These are phyloP conservation scores for Emydomyces testavorans DNA, from an alignment of 2,329 filamentous ascomycete genomes.

Conservation along the genomic window DNA sequence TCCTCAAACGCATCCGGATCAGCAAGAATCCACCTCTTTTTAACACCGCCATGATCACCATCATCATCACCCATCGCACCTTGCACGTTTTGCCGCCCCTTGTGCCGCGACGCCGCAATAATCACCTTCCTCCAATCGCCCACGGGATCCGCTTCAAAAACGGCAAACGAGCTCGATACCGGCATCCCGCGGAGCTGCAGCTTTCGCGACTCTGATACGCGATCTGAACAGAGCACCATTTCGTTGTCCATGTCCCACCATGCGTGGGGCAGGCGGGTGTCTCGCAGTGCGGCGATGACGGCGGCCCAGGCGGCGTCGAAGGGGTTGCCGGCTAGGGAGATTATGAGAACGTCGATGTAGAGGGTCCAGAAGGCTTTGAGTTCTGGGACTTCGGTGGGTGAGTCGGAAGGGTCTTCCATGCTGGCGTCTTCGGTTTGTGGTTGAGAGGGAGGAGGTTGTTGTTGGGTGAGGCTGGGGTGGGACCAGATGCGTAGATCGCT, in stretches of 20 bases:
- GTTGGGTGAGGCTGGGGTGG: slow-evolving; percentile 35
- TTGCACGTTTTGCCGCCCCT: slow-evolving; percentile 39
- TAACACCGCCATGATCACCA: slow-evolving; percentile 36
- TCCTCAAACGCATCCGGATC: slow-evolving; percentile 91
- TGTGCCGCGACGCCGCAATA: slow-evolving; percentile 24
- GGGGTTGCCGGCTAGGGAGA: slow-evolving; percentile 82
- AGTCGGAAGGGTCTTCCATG: slow-evolving; percentile 36
- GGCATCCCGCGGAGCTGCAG: slow-evolving; percentile 57
- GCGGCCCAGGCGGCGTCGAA: slow-evolving; percentile 87
- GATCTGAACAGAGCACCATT: slow-evolving; percentile 61
- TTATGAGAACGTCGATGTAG: slow-evolving; percentile 89
- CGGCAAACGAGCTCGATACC: slow-evolving; percentile 62
- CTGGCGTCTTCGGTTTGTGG: slow-evolving; percentile 33
- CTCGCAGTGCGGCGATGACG: slow-evolving; percentile 64
- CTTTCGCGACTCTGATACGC: slow-evolving; percentile 41
- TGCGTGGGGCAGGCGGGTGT: slow-evolving; percentile 66
- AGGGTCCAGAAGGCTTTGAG: slow-evolving; percentile 87
- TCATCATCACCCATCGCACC: slow-evolving; percentile 21
- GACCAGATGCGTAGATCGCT: slow-evolving; percentile 65
- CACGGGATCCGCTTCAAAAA: slow-evolving; percentile 54
- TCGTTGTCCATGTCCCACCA: slow-evolving; percentile 77
- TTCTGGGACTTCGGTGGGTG: slow-evolving; percentile 30
- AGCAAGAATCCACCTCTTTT: slow-evolving; percentile 59
- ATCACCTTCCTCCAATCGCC: slow-evolving; percentile 31
- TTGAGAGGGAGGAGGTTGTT: slow-evolving; percentile 13